Percentiles rank a stretch among this genome's conserved stretches.
Conservation (phyloP, 169 alveolate genomes). For the Plasmodium knowlesi region DNA sequence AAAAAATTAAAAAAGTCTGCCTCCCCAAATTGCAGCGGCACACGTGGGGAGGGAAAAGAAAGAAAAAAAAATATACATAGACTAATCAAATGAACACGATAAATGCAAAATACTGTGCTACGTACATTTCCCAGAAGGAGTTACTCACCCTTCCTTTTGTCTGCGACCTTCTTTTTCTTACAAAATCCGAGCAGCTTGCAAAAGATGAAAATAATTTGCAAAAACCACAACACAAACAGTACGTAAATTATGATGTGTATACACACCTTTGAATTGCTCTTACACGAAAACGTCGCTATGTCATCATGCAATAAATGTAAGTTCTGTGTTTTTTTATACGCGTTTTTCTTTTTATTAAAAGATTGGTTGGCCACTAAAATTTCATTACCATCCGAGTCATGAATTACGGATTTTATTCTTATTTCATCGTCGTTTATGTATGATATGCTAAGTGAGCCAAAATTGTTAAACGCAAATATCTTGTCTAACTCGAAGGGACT, state of each 20-base stretch:
- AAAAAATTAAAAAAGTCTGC: not conserved
- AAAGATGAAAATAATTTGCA: constrained; percentile 14
- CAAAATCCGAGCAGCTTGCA: constrained; percentile 1
- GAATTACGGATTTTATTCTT: constrained; percentile 23
- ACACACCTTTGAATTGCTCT: constrained; percentile 8
- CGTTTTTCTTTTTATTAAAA: constrained; percentile 53
- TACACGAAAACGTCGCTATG: constrained; percentile 42
- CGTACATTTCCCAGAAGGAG: not conserved
- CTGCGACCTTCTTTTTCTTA: constrained; percentile 14
- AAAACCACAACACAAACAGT: constrained; percentile 26
- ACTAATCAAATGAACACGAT: constrained; percentile 10
- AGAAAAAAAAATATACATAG: not conserved
- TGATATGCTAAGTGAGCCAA: constrained; percentile 34
- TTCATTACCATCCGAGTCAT: constrained; percentile 58
- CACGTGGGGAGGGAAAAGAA: not conserved
- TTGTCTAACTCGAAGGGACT: constrained; percentile 41
- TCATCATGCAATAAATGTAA: constrained; percentile 63
- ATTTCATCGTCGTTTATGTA: constrained; percentile 35
- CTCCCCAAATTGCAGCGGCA: not conserved
- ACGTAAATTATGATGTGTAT: constrained; percentile 28
- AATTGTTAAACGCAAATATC: constrained; percentile 49
- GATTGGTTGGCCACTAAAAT: constrained; percentile 49
- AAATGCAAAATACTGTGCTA: not conserved
- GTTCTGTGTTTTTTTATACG: constrained; percentile 27
- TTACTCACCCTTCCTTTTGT: constrained; percentile 12